Conservation (phyloP, 768 basidiomycete genomes). For the Xerocomus potaroensis region DNA sequence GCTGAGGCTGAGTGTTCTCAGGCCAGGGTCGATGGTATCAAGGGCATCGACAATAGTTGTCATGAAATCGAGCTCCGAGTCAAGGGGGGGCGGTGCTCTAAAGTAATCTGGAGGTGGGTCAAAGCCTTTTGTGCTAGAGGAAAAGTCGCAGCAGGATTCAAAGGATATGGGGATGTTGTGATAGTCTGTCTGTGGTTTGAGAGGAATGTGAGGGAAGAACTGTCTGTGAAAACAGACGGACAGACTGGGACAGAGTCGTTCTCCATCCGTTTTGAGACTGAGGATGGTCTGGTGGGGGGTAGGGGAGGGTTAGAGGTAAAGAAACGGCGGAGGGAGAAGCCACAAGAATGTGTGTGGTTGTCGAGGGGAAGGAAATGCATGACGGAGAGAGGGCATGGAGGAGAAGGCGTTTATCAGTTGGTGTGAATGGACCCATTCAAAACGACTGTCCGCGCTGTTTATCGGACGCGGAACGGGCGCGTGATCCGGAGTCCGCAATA, state of each 20-base stretch:
- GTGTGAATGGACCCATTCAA: slow-evolving; percentile 15
- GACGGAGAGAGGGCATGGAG: slow-evolving; percentile 11
- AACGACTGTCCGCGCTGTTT: slow-evolving; percentile 8
- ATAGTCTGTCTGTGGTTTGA: slow-evolving; percentile 7
- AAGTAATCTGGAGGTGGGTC: slow-evolving; percentile 44
- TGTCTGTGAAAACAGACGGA: background rate
- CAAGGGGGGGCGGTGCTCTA: slow-evolving; percentile 13
- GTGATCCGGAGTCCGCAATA: slow-evolving; percentile 28
- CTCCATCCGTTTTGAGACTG: slow-evolving; percentile 3
- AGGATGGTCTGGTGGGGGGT: background rate
- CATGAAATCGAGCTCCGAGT: slow-evolving; percentile 36
- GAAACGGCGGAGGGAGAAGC: slow-evolving; percentile 20
- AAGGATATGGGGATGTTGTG: slow-evolving; percentile 29
- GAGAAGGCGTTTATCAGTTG: slow-evolving; percentile 30
- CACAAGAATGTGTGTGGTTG: slow-evolving; percentile 18
- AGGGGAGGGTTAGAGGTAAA: slow-evolving; percentile 5
- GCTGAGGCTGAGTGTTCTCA: slow-evolving; percentile 62
- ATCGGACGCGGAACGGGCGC: slow-evolving; percentile 14
- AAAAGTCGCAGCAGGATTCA: slow-evolving; percentile 44
- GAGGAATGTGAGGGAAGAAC: slow-evolving; percentile 1
- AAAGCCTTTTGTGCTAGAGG: slow-evolving; percentile 23
- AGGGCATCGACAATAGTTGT: slow-evolving; percentile 52
- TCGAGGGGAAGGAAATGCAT: slow-evolving; percentile 27
- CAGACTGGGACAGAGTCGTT: slow-evolving; percentile 8
- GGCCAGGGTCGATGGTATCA: slow-evolving; percentile 44